Evolutionary conservation across 768 basidiomycete genomes (phyloP), one percentile per base, ranked within the genome.

Genomic region (Daedaleopsis nitida): DNA sequence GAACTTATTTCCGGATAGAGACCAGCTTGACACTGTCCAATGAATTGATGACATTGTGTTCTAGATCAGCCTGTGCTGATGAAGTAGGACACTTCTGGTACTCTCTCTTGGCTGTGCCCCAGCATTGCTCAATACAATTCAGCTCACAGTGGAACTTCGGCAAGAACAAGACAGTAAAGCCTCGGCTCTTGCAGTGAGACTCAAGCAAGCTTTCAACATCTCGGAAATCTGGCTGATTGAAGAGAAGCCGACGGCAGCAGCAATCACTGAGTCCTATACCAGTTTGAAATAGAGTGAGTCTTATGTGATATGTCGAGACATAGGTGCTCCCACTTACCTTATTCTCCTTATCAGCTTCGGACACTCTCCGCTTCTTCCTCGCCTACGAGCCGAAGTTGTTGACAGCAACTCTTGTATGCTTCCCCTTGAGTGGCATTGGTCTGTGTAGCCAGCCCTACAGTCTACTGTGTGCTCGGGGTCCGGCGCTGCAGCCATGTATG

Each of bases 71-170:
- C 49, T 77, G 73, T 13, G 61, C 58, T 5, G 68, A 65, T 6
- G 74, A 76, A 5, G 60, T 50, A 6, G 67, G 66, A 27, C 54
- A 52, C 23, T 62, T 8, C 1, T 73, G 62, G 62, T 80, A 80
- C 2, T 47, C n/a, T 10, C 59, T 60, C 60, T 80, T 81, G 14
- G 72, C 72, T 47, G 62, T 66, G 1, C 78, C 73, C 75, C 78
- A 78, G 45, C 67, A 74, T 60, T 70, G 70, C 63, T 78, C 77
- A 56, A 79, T 79, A 24, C 69, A 72, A 61, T 77, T 79, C 12
- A 78, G 68, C 62, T 78, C 69, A 43, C 74, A 76, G 57, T 79
- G 77, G 60, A 75, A 81, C 56, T 80, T 79, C 0, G 73, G 77
- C 17, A 76, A 68, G 58, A 79, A 79, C 17, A 77, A 56, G 54